phyloP scores from a whole-genome alignment of 2,329 filamentous ascomycete species.

The Mycosphaerelloides madeirae region DNA sequence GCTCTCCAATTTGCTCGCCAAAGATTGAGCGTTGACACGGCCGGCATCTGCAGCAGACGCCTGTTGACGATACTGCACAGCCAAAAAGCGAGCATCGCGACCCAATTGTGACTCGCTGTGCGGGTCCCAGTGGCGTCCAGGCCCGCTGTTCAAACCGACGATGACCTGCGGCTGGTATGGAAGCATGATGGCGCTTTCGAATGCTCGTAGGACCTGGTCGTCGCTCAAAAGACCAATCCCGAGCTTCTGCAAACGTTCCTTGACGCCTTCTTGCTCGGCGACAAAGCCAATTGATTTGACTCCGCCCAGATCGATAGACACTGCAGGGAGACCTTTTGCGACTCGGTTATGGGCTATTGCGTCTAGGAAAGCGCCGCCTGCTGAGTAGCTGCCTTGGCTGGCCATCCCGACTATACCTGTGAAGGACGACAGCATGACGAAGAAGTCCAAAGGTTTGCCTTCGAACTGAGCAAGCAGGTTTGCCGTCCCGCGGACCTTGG shows the following conservation, averaged over 20 bases:
- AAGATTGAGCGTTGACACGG: too few species aligned
- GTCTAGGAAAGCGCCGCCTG: slow-evolving; percentile 40
- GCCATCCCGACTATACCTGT: slow-evolving; percentile 55
- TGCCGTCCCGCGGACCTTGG: slow-evolving; percentile 21
- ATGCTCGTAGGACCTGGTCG: neutral
- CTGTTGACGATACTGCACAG: too few species aligned
- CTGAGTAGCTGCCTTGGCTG: slow-evolving; percentile 56
- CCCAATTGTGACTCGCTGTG: neutral
- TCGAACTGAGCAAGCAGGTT: too few species aligned
- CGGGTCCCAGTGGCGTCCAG: neutral
- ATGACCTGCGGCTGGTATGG: neutral
- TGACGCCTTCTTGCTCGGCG: neutral
- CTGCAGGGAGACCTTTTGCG: slow-evolving; percentile 20
- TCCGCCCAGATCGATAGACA: slow-evolving; percentile 28
- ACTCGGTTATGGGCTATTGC: slow-evolving; percentile 26
- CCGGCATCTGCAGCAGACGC: too few species aligned
- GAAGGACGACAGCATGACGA: slow-evolving; percentile 52
- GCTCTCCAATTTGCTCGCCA: too few species aligned
- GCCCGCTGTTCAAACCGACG: neutral
- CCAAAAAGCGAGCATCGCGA: too few species aligned
- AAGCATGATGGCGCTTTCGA: neutral
- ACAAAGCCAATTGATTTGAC: slow-evolving; percentile 29
- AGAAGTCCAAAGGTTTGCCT: slow-evolving; percentile 41
- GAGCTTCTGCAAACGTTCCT: neutral
- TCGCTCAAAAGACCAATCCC: neutral